A percentile compares a stretch with the other conserved stretches of the same genome.
Conservation (phyloP, 805 yeast species). For the Candida sanyiensis region DNA sequence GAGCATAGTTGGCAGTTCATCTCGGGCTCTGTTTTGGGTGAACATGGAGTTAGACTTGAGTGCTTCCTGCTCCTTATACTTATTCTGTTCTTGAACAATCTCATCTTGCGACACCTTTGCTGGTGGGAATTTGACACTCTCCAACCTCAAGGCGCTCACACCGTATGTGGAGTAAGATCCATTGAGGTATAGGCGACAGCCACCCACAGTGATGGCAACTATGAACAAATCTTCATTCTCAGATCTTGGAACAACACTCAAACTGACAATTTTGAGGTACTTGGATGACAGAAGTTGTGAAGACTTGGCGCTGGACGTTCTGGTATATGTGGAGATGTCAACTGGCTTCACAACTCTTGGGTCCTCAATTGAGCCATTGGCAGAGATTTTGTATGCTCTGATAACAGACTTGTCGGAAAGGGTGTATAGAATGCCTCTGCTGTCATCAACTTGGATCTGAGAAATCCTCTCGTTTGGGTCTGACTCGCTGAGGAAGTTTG, state of each 20-base stretch:
- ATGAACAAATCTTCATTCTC: slow-evolving; percentile 69
- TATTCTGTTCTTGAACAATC: slow-evolving; percentile 19
- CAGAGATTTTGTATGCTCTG: slow-evolving; percentile 62
- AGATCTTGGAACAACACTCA: slow-evolving; percentile 51
- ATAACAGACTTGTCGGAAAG: slow-evolving; percentile 78
- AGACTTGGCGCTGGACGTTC: slow-evolving; percentile 40
- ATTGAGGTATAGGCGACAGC: slow-evolving; percentile 65
- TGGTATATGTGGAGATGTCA: slow-evolving; percentile 34
- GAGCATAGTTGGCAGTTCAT: slow-evolving; percentile 29
- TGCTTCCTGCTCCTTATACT: slow-evolving; percentile 27
- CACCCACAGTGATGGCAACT: slow-evolving; percentile 74
- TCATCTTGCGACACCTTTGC: slow-evolving; percentile 35
- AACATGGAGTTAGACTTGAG: slow-evolving; percentile 29
- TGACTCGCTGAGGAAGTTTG: slow-evolving; percentile 27
- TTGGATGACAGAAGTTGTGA: slow-evolving; percentile 53
- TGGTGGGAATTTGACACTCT: slow-evolving; percentile 64
- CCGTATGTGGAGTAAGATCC: slow-evolving; percentile 33
- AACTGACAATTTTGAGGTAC: slow-evolving; percentile 53
- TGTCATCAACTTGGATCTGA: slow-evolving; percentile 70
- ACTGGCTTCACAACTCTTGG: slow-evolving; percentile 34
- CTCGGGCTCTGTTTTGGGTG: slow-evolving; percentile 14
- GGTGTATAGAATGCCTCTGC: slow-evolving; percentile 73
- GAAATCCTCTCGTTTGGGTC: slow-evolving; percentile 47
- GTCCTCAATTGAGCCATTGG: slow-evolving; percentile 36
- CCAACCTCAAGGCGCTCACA: slow-evolving; percentile 37